Percentiles rank a stretch among this genome's conserved stretches.
These are phyloP conservation scores for Hypoxylon subgilvum DNA, from an alignment of 495 filamentous ascomycete species.

Conservation along the genomic window DNA sequence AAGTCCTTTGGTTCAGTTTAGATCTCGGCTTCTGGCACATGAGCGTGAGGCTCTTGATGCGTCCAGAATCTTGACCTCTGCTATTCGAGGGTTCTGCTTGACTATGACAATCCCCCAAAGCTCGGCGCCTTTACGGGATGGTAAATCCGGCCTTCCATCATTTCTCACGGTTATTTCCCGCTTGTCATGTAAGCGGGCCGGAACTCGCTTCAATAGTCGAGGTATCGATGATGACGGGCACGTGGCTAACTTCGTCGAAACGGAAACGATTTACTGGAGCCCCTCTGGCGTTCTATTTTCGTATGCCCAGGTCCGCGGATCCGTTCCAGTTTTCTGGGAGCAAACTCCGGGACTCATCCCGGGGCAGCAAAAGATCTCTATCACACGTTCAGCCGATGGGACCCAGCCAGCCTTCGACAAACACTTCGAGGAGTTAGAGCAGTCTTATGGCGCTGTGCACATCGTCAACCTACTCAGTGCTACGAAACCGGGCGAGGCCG, in stretches of 20 bases:
- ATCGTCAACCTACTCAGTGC: constrained; percentile 91
- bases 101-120: constrained; percentile 78
- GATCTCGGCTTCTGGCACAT: constrained; percentile 72
- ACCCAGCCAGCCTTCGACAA: constrained; percentile 95
- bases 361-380: constrained; percentile 90
- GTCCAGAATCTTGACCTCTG: constrained; percentile 88
- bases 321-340: constrained; percentile 97
- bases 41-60: constrained; percentile 79
- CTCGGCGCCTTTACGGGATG: constrained; percentile 59
- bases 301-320: constrained; percentile 90
- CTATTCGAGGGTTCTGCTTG: constrained; percentile 88
- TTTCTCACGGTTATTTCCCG: constrained; percentile 88
- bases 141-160: constrained; percentile 75
- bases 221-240: constrained; percentile 98
- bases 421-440: constrained; percentile 82
- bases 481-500: constrained; percentile 79
- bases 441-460: constrained; percentile 87
- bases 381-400: constrained; percentile 87
- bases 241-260: constrained; percentile 85
- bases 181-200: constrained; percentile 87
- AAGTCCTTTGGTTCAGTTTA: constrained; percentile 83
- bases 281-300: constrained; percentile 81
- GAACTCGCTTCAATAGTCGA: constrained; percentile 93
- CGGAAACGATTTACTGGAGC: constrained; percentile 74
- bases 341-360: constrained; percentile 86